Base-by-base conservation (phyloP, 23 red algal genomes). In the Gracilaria caudata region DNA sequence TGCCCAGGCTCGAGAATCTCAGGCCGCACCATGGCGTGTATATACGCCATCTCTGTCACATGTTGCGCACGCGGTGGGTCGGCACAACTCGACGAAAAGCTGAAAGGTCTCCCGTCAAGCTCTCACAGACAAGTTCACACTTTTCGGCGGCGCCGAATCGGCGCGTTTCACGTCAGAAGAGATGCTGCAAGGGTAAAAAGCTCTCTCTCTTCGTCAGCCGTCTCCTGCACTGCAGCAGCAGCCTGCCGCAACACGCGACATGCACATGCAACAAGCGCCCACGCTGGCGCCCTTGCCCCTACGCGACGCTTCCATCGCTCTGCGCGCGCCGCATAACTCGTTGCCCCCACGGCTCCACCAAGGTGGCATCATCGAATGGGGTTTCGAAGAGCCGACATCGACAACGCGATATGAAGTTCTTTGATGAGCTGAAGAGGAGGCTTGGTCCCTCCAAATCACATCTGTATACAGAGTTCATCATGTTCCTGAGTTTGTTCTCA, bases 391-490 rank as follows among this genome's bases (percentile, higher is more conserved):
- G 11, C 21, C 59, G 81, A 0, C 74, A 68, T 6, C 74, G 64
- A 8, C 51, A 83, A 39, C 79, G 88, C 28, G 76, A 80, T 44
- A 68, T 83, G 76, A 77, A 88, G 68, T 94, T 99, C 68, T 99
- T 99, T 80, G 93, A 95, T 17, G 76, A 94, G 1, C 51, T 95
- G 11, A 92, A 94, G 28, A 86, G 49, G 29, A 78, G 88, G 16
- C 88, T 99, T 55, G 97, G 95, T 72, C 90, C 84, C 3, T 64
- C 49, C 2, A 84, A 96, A 28, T 33, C 66, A 26, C 79, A 87
- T 65, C 29, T 94, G 23, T 99, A 93, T 56, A 90, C 43, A 35
- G 97, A 99, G 43, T 96, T 99, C 61, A 99, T 99, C 81, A 99
- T 95, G 81, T 96, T 90, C 44, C 74, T 99, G 17, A 88, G 81